Evolutionary conservation across 177 flowering plant genomes (phyloP).

Genomic region (Telopea speciosissima): DNA sequence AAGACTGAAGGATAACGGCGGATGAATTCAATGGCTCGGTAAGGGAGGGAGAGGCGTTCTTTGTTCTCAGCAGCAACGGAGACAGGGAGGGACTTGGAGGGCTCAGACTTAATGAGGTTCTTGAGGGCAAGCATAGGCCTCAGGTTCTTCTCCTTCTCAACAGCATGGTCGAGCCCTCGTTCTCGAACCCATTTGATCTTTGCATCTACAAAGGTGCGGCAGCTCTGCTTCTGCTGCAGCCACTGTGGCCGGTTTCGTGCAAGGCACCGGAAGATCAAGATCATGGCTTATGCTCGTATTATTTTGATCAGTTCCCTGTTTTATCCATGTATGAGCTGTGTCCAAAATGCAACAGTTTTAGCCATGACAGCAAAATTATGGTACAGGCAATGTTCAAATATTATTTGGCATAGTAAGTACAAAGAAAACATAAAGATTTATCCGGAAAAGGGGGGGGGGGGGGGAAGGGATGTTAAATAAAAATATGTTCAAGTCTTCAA

Average conservation of each 20-base stretch:
- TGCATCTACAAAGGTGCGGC: constrained; percentile 35
- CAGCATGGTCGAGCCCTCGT: constrained; percentile 76
- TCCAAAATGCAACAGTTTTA: no score
- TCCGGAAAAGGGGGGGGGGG: no score
- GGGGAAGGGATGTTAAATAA: no score
- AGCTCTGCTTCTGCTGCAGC: constrained; percentile 12
- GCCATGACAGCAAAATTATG: no score
- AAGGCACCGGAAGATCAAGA: background rate
- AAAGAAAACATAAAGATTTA: no score
- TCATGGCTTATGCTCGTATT: background rate
- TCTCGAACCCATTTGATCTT: constrained; percentile 55
- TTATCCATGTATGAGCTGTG: background rate
- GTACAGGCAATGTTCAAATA: no score
- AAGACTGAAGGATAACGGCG: constrained; percentile 66
- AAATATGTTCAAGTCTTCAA: no score
- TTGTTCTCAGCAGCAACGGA: constrained; percentile 43
- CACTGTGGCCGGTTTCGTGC: constrained; percentile 5
- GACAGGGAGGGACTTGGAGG: constrained; percentile 67
- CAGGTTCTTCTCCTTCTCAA: constrained; percentile 68
- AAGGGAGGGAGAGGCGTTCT: constrained; percentile 41
- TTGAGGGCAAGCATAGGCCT: constrained; percentile 54
- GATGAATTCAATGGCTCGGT: constrained; percentile 69
- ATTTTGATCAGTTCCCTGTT: background rate
- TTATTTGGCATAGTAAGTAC: no score
- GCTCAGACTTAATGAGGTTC: constrained; percentile 62